A percentile compares a stretch with the other conserved stretches of the same genome.
phyloP scores from a whole-genome alignment of 495 filamentous ascomycete species.

The Aspergillus steynii region DNA sequence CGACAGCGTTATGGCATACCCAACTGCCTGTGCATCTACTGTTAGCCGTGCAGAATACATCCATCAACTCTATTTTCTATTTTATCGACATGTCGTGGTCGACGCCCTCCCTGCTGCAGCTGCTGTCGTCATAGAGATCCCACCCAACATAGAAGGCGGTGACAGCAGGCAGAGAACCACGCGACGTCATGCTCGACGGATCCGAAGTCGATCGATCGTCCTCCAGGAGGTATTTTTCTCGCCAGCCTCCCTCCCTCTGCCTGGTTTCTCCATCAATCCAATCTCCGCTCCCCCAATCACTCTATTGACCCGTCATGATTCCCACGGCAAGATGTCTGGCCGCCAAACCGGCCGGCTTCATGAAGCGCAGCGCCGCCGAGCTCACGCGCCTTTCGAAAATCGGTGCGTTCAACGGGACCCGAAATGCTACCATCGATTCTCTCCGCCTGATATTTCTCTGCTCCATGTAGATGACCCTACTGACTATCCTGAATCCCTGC shows the following conservation, averaged over 20 bases:
- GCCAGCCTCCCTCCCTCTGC: neutral
- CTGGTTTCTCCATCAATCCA: neutral
- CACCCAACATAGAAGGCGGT: slow-evolving; percentile 1
- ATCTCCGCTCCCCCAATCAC: neutral
- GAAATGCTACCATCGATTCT: neutral
- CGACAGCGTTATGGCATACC: no score
- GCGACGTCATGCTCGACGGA: slow-evolving; percentile 4
- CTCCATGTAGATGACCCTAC: neutral
- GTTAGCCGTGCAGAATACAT: no score
- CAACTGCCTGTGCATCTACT: no score
- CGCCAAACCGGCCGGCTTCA: slow-evolving; percentile 51
- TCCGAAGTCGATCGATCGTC: neutral
- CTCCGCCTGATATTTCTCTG: neutral
- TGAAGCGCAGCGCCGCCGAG: slow-evolving; percentile 65
- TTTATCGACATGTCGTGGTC: no score
- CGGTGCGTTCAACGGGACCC: slow-evolving; percentile 41
- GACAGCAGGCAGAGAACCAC: neutral
- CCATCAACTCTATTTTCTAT: no score
- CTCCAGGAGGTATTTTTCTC: neutral
- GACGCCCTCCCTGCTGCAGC: no score
- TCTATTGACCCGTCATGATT: slow-evolving; percentile 34
- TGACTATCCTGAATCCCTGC: neutral
- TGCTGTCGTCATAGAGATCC: no score
- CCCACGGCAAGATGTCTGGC: slow-evolving; percentile 51
- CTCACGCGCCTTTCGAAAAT: slow-evolving; percentile 58